Base-by-base conservation (phyloP, 2,329 filamentous ascomycete species). In the Penicillium sp. region DNA sequence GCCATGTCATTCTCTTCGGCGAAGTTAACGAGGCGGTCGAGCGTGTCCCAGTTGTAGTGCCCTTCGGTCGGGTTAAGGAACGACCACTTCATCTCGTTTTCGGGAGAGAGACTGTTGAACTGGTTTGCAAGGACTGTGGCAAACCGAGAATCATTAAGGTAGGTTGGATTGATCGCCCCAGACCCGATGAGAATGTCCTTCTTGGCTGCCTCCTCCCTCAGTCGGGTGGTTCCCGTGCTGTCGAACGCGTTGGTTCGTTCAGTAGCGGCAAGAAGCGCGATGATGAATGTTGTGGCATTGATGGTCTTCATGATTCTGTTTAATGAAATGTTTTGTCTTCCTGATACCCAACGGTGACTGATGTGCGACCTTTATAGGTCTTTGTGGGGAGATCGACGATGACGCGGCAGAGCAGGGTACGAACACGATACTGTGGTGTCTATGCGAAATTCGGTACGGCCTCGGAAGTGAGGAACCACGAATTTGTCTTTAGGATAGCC, bases 21-120 rank as follows among this genome's bases (percentile, higher is more conserved):
- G 29, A 59, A 59, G 3, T 31, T 3, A 2, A 59, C 50, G 9
- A 59, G 57, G 18, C 34, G 54, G 50, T 57, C 57, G 39, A 59
- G 6, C 13, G 20, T 35, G 6, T 29, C 26, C 57, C 49, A 59
- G 49, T 59, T 46, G 57, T 59, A 59, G 57, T 59, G 37, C 16
- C 37, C 57, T 50, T 45, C 22, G 54, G 49, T 57, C 20, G 57
- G 57, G 26, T 57, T 26, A 5, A 59, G 8, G 43, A 51, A 51
- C 8, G 49, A 18, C 57, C 54, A 59, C 22, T 59, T 59, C 44
- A 57, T 45, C 39, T 59, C 54, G 43, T 59, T 59, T 29, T 59
- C 57, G 43, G 57, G 50, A 9, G 54, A 59, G 39, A 59, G 57
- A 39, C 54, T 59, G 3, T 57, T 34, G 39, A 59, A 59, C 22